Evolutionary conservation across 805 yeast genomes (phyloP), one percentile per base, ranked within the genome.

Genomic region (Blastobotrys peoriensis): DNA sequence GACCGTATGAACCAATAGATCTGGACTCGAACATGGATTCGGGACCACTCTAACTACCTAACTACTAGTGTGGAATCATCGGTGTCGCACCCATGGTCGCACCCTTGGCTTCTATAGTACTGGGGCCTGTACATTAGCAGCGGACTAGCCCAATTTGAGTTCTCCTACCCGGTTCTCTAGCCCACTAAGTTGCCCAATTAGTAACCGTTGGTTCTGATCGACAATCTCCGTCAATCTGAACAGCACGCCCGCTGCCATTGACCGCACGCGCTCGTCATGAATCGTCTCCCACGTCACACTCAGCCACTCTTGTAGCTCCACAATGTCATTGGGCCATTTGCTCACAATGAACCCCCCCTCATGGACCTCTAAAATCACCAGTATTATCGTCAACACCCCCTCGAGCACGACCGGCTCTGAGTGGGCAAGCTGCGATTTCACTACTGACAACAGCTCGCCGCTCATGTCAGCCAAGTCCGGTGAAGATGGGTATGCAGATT

Each of bases 401-500:
- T 67, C 70, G 13, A 52, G 38, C 3, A 63, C 45, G 4, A 51
- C 46, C 1, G 56, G 39, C 10, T 54, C 57, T 5, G 46, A 37
- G 13, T 42, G 39, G 3, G 44, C 38, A 2, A 47, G 34, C 16
- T 50, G 42, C 3, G 40, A 35, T 5, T 49, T 40, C 9, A 63
- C 46, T 5, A 64, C 36, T 1, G 53, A 53, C 38, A 81, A 49
- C 44, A 72, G 61, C 49, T 82, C 88, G 2, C 63, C 57, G 1
- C 75, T 66, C 86, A 84, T 81, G 30, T 76, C 84, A 1, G 64
- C 58, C 19, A 78, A 56, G 36, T 75, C 73, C 1, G 63, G 50
- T 0, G 76, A 63, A 2, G 77, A 64, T 1, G 86, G 87, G 48
- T 76, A 73, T 0, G 83, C 78, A 40, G 78, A 65, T 43, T 76